Base-by-base conservation (phyloP, 2,329 filamentous ascomycete species). In the Colletotrichum horii region DNA sequence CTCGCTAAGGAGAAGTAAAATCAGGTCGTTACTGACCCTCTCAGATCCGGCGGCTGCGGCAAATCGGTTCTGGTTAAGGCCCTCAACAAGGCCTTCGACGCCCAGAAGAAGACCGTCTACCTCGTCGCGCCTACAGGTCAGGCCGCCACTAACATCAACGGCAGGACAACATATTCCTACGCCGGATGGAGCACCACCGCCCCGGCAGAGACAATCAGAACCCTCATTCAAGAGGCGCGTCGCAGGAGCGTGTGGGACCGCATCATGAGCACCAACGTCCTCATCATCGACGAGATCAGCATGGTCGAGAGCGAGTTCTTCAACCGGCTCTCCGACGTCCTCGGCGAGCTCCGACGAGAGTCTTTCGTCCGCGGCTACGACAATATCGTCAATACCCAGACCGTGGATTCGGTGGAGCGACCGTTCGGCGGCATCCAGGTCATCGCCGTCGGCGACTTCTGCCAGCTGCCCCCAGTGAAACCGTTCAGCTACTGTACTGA, bases 221-320 rank as follows among this genome's bases (percentile, higher is more conserved):
- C 43, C n/a, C 43, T 52, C 43, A 22, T 22, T 12, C 43, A 52
- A 24, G 43, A 52, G n/a, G 43, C 43, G 11, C 43, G 43, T 52
- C 43, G 56, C 16, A 83, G 83, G 14, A 79, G 82, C 4, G 80
- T 85, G 0, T 81, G 77, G 30, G 80, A 83, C 3, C 83, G 88
- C 1, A 81, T 91, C 3, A 79, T 28, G 0, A 52, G 81, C 0
- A 91, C 88, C 0, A 85, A 93, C 66, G 88, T 92, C 1, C 84
- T 94, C 2, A 87, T 94, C 28, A 90, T 94, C 19, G 92, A 94
- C 78, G 92, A 94, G 81, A 90, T 94, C 73, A 91, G 89, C 76
- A 94, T 94, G 92, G 85, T 93, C 0, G 90, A 92, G 66, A 90
- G 88, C 88, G 91, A 93, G 77, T 92, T 93, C 72, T 91, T 87